These are phyloP conservation scores for Rubroshorea leprosula DNA, from an alignment of 345 rosid species.

Conservation along the genomic window DNA sequence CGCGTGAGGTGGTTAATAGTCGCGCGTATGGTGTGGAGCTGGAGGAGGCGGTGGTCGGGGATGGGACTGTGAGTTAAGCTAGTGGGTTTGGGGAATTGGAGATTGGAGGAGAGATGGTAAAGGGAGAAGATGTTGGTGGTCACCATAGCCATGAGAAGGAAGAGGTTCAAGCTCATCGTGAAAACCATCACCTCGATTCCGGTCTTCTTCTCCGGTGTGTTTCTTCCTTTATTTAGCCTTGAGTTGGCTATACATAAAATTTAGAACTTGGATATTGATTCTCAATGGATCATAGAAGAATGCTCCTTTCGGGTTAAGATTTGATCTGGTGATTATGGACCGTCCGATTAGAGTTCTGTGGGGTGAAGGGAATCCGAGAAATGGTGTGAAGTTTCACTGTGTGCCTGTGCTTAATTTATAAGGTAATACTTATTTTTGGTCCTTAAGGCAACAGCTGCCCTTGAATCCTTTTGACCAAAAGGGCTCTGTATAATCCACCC, in stretches of 20 bases:
- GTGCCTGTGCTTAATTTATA: no score
- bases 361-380: no score
- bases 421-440: no score
- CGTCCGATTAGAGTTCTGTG: no score
- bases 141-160: slow-evolving; percentile 85
- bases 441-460: no score
- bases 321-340: no score
- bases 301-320: background rate
- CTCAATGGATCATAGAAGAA: no score
- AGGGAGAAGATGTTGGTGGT: slow-evolving; percentile 94
- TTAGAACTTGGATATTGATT: no score
- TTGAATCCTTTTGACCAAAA: no score
- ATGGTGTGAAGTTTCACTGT: no score
- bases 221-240: background rate
- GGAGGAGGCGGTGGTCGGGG: slow-evolving; percentile 80
- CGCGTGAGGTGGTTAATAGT: slow-evolving; percentile 83
- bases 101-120: slow-evolving; percentile 82
- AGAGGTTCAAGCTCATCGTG: slow-evolving; percentile 83
- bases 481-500: no score
- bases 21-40: slow-evolving; percentile 86
- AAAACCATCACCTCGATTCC: slow-evolving; percentile 43
- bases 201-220: background rate
- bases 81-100: slow-evolving; percentile 50
- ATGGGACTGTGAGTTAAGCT: slow-evolving; percentile 36
- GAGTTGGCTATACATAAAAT: background rate